Evolutionary conservation across 441 rosid species (phyloP), one percentile per base, ranked within the genome.

Genomic region (Jatropha multifida): DNA sequence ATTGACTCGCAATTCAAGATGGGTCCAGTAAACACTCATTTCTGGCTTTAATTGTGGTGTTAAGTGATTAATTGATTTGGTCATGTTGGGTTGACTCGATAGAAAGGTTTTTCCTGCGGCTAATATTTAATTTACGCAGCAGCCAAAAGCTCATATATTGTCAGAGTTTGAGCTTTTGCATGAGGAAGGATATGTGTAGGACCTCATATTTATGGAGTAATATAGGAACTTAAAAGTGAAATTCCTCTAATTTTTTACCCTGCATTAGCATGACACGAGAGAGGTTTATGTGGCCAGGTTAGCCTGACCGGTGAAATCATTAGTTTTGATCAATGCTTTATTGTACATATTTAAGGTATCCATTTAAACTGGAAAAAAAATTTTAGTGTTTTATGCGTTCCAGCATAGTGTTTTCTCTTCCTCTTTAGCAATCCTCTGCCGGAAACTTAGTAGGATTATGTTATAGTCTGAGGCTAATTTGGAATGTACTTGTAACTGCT

Each of bases 1-100:
- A 56, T 73, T 78, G 79, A 81, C 85, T 82, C 71, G 46, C 75
- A 61, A 49, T 77, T 87, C 76, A 81, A 74, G 83, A 76, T 73
- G 86, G 84, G 80, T 79, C 84, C 82, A 74, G 73, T 79, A 68
- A 65, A 59, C 67, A 44, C 84, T 65, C 14, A 41, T 76, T 78
- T 73, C 64, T 80, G 74, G 75, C 81, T 60, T 74, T 69, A 67
- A 60, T 58, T 65, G 67, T 70, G 74, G 74, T 26, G 73, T 68
- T 64, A 49, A 46, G 56, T 56, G 75, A 73, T 46, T 72, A 61
- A 52, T 64, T 51, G 74, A 66, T 55, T 32, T 27, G 38, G 76
- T 73, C 74, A 10, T 69, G 13, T 60, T 41, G 52, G 75, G 72
- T 83, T 83, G 86, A 76, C 83, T 69, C 18, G 7, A 48, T 6